A percentile compares a stretch with the other conserved stretches of the same genome.
Conservation (phyloP, 129 eudicot genomes). For the Tanacetum coccineum region DNA sequence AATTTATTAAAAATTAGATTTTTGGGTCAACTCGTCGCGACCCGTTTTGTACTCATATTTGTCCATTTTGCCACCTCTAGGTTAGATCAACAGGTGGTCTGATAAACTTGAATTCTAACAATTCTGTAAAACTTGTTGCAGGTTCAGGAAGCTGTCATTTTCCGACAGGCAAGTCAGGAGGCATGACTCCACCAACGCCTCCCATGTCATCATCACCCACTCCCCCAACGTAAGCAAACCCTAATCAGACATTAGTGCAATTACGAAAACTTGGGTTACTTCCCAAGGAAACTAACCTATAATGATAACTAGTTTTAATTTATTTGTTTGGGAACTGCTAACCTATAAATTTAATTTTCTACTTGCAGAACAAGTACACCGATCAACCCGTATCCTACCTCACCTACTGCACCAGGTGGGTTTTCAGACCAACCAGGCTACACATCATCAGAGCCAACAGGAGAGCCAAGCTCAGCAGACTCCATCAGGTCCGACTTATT, state of each 20-base stretch:
- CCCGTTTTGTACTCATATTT: too few species aligned
- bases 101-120: conserved; percentile 4
- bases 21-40: not conserved
- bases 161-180: conserved; percentile 42
- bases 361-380: conserved; percentile 65
- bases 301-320: not conserved
- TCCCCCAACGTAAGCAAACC: conserved; percentile 40
- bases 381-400: conserved; percentile 46
- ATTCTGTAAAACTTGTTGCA: conserved; percentile 21
- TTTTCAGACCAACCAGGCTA: conserved; percentile 59
- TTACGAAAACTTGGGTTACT: not conserved
- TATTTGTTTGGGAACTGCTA: too few species aligned
- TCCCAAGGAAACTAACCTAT: conserved; percentile 10
- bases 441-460: conserved; percentile 67
- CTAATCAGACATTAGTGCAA: not conserved
- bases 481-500: conserved; percentile 31
- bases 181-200: conserved; percentile 36
- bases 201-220: conserved; percentile 31
- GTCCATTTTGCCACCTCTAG: conserved; percentile 8
- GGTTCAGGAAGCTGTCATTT: conserved; percentile 71
- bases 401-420: conserved; percentile 56
- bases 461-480: conserved; percentile 62
- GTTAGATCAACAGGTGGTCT: conserved; percentile 1
- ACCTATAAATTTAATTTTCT: conserved; percentile 20
- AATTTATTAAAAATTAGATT: too few species aligned